Conservation (phyloP, 2,329 filamentous ascomycete species). For the Botrytis paeoniae region DNA sequence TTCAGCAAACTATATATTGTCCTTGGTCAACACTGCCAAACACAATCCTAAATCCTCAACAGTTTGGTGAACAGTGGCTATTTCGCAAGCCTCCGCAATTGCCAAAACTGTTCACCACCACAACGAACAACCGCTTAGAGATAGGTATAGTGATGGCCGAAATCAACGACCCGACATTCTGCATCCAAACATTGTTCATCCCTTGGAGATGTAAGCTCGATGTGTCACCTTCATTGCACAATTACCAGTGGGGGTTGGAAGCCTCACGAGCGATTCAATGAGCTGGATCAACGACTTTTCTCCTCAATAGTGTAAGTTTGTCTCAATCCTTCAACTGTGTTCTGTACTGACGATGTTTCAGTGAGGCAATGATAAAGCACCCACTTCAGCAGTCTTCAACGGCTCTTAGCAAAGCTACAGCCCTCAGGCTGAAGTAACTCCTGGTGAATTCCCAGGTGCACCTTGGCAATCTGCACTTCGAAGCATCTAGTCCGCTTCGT, state of each 20-base stretch:
- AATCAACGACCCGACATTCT: not conserved
- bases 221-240: no score
- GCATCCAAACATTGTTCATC: no score
- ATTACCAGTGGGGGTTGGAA: not conserved
- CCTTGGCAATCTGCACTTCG: conserved; percentile 41
- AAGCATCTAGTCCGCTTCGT: not conserved
- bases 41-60: not conserved
- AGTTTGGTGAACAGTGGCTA: not conserved
- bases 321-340: conserved; percentile 11
- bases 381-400: conserved; percentile 73
- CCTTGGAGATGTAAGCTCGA: no score
- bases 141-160: not conserved
- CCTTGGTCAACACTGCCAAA: not conserved
- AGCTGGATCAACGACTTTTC: not conserved
- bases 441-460: conserved; percentile 69
- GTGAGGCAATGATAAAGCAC: conserved; percentile 99
- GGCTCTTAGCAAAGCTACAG: conserved; percentile 69
- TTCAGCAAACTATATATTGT: not conserved
- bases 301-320: conserved; percentile 86
- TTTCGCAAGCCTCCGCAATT: not conserved
- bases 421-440: conserved; percentile 70
- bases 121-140: not conserved
- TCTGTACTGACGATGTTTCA: conserved; percentile 45
- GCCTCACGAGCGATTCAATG: not conserved
- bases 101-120: no score